Percentiles rank a stretch among this genome's conserved stretches.
These are phyloP conservation scores for Lactifluus subvellereus DNA, from an alignment of 768 basidiomycete genomes.

Conservation along the genomic window DNA sequence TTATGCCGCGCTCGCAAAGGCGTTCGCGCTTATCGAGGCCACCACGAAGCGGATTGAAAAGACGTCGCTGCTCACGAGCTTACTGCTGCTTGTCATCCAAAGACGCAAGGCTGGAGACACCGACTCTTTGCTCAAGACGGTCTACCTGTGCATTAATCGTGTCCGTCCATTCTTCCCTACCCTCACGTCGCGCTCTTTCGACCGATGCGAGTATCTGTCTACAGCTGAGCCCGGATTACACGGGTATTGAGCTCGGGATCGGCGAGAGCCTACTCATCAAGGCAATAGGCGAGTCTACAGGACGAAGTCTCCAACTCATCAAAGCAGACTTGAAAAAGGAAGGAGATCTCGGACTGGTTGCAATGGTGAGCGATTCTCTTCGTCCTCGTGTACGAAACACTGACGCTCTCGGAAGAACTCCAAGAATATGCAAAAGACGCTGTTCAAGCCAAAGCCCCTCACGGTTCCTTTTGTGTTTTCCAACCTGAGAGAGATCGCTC, in stretches of 20 bases:
- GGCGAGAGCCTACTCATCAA: constrained; percentile 93
- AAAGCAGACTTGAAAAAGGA: constrained; percentile 92
- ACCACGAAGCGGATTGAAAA: constrained; percentile 97
- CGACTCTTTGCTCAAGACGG: constrained; percentile 73
- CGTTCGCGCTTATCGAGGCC: constrained; percentile 83
- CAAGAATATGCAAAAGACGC: constrained; percentile 84
- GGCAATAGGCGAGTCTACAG: constrained; percentile 92
- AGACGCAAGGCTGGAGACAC: constrained; percentile 71
- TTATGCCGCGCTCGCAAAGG: constrained; percentile 86
- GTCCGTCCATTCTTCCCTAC: constrained; percentile 39
- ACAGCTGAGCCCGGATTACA: constrained; percentile 91
- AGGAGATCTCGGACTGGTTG: constrained; percentile 93
- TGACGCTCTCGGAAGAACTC: constrained; percentile 56
- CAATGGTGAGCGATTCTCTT: constrained; percentile 57
- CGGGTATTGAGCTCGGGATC: constrained; percentile 92
- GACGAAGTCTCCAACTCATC: constrained; percentile 73
- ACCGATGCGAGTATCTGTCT: background rate
- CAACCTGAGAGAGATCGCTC: constrained; percentile 86
- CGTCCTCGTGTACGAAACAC: background rate
- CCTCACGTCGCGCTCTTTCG: background rate
- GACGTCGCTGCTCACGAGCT: constrained; percentile 78
- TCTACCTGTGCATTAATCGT: constrained; percentile 96
- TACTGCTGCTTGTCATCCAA: constrained; percentile 85
- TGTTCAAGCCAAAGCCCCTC: constrained; percentile 91
- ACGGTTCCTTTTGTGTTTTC: constrained; percentile 87